phyloP scores from a whole-genome alignment of 371 early-diverging fungal genomes.

The Mortierella sp. region DNA sequence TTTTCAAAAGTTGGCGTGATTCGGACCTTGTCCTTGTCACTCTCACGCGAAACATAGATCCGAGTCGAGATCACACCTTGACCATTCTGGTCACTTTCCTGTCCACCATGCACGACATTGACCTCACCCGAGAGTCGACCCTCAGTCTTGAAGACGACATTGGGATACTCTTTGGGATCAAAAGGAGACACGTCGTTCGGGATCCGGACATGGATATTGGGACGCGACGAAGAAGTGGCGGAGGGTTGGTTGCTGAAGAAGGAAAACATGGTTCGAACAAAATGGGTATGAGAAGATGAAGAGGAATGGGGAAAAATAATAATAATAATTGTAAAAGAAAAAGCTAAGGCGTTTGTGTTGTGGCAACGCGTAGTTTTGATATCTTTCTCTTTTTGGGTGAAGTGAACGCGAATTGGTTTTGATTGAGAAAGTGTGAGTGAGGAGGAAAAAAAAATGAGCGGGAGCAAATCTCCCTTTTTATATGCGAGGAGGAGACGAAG shows the following conservation, averaged over 20 bases:
- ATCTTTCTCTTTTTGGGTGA: too few species aligned
- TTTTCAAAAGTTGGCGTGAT: slow-evolving; percentile 24
- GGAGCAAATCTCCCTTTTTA: too few species aligned
- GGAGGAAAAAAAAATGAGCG: too few species aligned
- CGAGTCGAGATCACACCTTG: slow-evolving; percentile 36
- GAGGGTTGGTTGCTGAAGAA: background rate
- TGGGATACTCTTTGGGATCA: slow-evolving; percentile 45
- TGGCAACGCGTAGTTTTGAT: too few species aligned
- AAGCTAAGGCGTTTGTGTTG: too few species aligned
- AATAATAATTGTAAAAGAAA: too few species aligned
- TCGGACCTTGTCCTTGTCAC: slow-evolving; percentile 15
- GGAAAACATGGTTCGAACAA: too few species aligned
- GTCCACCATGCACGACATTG: slow-evolving; percentile 31
- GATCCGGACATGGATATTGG: slow-evolving; percentile 40
- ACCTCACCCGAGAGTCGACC: slow-evolving; percentile 34
- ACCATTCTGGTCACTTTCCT: slow-evolving; percentile 22
- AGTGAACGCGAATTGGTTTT: too few species aligned
- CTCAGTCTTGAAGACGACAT: slow-evolving; percentile 30
- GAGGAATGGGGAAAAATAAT: too few species aligned
- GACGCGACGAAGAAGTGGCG: background rate
- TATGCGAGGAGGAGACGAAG: too few species aligned
- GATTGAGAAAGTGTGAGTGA: too few species aligned
- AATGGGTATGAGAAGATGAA: too few species aligned
- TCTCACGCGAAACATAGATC: slow-evolving; percentile 29
- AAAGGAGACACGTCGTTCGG: slow-evolving; percentile 46